Base-by-base conservation (phyloP, 805 yeast species). In the Candida piceae region DNA sequence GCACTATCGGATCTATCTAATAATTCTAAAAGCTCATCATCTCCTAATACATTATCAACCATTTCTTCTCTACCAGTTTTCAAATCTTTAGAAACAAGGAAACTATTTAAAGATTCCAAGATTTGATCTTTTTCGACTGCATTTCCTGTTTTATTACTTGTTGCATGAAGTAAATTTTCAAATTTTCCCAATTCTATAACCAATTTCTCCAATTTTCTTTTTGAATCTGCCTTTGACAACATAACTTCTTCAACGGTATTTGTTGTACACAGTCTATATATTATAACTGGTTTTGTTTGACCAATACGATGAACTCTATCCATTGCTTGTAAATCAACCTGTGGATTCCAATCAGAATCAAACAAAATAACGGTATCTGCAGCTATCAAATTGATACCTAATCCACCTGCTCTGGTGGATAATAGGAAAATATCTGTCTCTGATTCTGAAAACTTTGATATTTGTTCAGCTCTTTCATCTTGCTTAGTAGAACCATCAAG, bases 331-430 rank as follows among this genome's bases (percentile, higher is more conserved):
- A 88, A 64, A 60, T 90, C 97, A 44, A 87, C 94, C 54, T 90
- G 97, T 0, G 97, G 98, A 52, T 90, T 90, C 96, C 97, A 90
- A 55, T 90, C 98, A 39, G 87, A 83, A 53, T 90, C 98, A 54
- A 86, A 88, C 9, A 90, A 51, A 4, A 90, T 75, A 1, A 93
- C 97, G 2, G 95, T 80, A 46, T 93, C 97, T 0, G 97, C 96
- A 0, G 82, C 78, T 0, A 81, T 75, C 38, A 90, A 66, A 53
- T 90, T 90, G 29, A 90, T 76, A 5, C 98, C 98, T 22, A 90
- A 70, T 0, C 97, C 97, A 8, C 97, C 98, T 1, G 97, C 90
- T 44, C 97, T 69, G 0, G 98, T 93, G 11, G 95, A 83, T 11
- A 93, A 66, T 35, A 93, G 58, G 46, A 90, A 90, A 1, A 88